Base-by-base conservation (phyloP, 208 protist genomes). In the Wallacemonas sp. region DNA sequence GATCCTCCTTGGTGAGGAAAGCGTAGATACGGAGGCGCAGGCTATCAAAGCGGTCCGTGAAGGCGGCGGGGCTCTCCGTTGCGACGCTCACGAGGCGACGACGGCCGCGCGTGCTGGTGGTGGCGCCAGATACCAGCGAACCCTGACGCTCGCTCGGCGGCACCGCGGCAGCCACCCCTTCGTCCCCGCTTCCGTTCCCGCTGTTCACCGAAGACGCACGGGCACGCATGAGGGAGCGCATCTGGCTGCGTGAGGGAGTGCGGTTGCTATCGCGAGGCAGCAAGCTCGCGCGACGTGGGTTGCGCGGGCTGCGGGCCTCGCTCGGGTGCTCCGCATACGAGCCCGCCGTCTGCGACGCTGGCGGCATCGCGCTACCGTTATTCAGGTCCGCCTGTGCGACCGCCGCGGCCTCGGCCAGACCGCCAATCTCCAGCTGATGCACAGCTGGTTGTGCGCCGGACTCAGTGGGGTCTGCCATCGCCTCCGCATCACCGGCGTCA, bases 1-100 rank as follows among this genome's bases (percentile, higher is more conserved):
- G 63, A 36, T 88, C 79, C 61, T 81, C 82, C 24, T 70, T 72
- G 27, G 83, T 59, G 14, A 88, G 64, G 41, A 88, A 93, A 27
- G 79, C 70, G 63, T 90, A 88, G 49, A 93, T 77, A 36, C 87
- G 87, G 6, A 87, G 55, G 19, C 83, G 79, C 62, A 91, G 70
- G 26, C 65, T 33, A 54, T 90, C 82, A 51, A 81, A 88, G 47
- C 72, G 54, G 2, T 79, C 71, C 4, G n/a, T 24, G n/a, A 75
- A 27, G 22, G 60, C 47, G 26, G 31, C 39, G 34, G 46, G 28
- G 17, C 36, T 41, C 22, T 30, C 36, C 12, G 44, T 44, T 4
- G 36, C 31, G 21, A 58, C 30, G 31, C 1, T 17, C 30, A 76
- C 65, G 28, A 76, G 68, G 49, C 54, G 72, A 15, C 73, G 78